These are phyloP conservation scores for Chlorophyllum brunneum DNA, from an alignment of 768 basidiomycete genomes.

Conservation along the genomic window DNA sequence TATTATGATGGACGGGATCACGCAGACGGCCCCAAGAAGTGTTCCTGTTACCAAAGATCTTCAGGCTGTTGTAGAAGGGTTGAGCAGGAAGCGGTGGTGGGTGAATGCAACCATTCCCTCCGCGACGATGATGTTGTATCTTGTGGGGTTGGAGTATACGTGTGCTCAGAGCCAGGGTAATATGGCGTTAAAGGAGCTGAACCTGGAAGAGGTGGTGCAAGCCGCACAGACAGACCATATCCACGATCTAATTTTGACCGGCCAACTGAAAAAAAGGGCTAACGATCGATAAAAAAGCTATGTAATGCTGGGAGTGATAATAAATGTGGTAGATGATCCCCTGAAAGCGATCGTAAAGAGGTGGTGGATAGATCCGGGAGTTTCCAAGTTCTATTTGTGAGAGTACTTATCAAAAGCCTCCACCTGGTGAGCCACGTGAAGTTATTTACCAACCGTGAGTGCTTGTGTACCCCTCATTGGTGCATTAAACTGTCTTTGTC, in stretches of 20 bases:
- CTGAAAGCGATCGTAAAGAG: no score
- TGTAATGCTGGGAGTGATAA: no score
- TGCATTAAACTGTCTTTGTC: no score
- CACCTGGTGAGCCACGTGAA: no score
- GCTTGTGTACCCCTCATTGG: no score
- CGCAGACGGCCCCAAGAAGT: constrained; percentile 15
- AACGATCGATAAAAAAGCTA: no score
- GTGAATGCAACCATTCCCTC: constrained; percentile 16
- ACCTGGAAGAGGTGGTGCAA: constrained; percentile 2
- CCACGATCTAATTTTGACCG: not conserved
- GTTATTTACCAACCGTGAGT: no score
- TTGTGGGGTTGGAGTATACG: constrained; percentile 7
- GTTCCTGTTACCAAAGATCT: constrained; percentile 10
- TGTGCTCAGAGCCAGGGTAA: not conserved
- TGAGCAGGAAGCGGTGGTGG: constrained; percentile 17
- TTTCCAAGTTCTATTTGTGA: no score
- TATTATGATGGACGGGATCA: constrained; percentile 18
- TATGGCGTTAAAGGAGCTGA: not conserved
- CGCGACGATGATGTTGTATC: constrained; percentile 13
- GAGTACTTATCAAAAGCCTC: no score
- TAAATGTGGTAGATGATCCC: no score
- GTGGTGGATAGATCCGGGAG: no score
- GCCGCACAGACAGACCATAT: constrained; percentile 10
- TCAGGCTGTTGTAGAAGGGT: constrained; percentile 8
- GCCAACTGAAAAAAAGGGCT: not conserved